Evolutionary conservation across 805 yeast species (phyloP), one percentile per base, ranked within the genome.

Genomic region (Isabelozyma pseudorhagii): DNA sequence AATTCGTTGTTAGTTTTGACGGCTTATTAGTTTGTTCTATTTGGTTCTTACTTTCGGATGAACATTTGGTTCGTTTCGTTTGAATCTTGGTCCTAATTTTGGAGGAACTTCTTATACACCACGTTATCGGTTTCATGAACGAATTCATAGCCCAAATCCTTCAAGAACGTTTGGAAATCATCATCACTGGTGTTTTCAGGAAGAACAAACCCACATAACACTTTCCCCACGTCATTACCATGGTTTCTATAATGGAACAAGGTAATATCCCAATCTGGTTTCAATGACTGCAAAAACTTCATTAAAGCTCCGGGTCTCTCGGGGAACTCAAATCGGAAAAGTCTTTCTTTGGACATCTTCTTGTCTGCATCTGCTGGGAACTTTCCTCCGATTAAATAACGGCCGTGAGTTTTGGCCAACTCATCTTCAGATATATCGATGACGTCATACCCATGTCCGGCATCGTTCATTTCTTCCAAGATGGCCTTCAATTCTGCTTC

Each of bases 221-320:
- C 89, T 67, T 90, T 90, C 43, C 96, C 98, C 43, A 94, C 80
- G 64, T 94, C 99, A 46, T 93, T 85, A 39, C 99, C 99, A 59
- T 91, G 96, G 72, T 94, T 91, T 77, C 99, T 84, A 71, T 94
- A 94, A 68, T 94, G 97, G 84, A 94, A 94, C 60, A 94, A 71
- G 1, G 97, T 87, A 53, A 94, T 82, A 64, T 94, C 94, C 97
- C 98, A 94, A 46, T 84, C 83, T 25, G 79, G 77, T 60, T 85
- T 82, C 63, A 94, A 69, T 14, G 84, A 78, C 27, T 78, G 79
- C 61, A 94, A 77, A 72, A 94, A 94, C 50, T 81, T 86, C 28
- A 86, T 81, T 61, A 94, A 77, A 1, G 99, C 97, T 44, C 97
- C 96, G 2, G 99, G 98, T 62, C 94, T 84, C 64, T 94, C 99